These are phyloP conservation scores for Dentipellis fragilis DNA, from an alignment of 768 basidiomycete species.

Conservation along the genomic window DNA sequence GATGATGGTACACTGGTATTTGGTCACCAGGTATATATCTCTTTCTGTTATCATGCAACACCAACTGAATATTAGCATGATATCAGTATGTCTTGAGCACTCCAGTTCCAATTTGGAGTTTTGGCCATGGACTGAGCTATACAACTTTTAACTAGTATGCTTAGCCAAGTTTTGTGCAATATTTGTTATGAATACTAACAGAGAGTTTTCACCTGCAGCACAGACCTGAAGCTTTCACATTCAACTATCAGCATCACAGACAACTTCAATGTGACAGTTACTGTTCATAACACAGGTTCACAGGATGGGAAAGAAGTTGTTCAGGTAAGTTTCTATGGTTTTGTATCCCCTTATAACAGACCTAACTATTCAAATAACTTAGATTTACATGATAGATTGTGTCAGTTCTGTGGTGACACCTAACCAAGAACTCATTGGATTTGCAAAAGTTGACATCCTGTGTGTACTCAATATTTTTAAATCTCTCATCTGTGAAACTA, in stretches of 20 bases:
- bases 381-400: conserved; percentile 43
- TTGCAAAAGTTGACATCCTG: conserved; percentile 18
- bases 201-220: conserved; percentile 23
- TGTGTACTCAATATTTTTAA: conserved; percentile 22
- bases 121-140: conserved; percentile 57
- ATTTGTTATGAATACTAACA: not conserved
- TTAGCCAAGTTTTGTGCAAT: not conserved
- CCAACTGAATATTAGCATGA: not conserved
- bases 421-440: conserved; percentile 36
- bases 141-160: conserved; percentile 54
- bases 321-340: conserved; percentile 29
- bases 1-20: conserved; percentile 44
- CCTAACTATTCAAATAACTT: not conserved
- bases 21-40: conserved; percentile 39
- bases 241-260: conserved; percentile 33
- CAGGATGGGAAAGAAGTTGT: conserved; percentile 58
- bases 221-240: conserved; percentile 36
- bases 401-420: conserved; percentile 55
- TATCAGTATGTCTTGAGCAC: conserved; percentile 47
- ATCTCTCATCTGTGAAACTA: not conserved
- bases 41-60: not conserved
- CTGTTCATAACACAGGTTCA: conserved; percentile 48
- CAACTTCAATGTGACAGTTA: conserved; percentile 50
- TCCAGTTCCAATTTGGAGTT: conserved; percentile 53
- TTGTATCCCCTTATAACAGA: not conserved